These are phyloP conservation scores for Barnettozyma siamensis DNA, from an alignment of 805 yeast genomes.

Conservation along the genomic window DNA sequence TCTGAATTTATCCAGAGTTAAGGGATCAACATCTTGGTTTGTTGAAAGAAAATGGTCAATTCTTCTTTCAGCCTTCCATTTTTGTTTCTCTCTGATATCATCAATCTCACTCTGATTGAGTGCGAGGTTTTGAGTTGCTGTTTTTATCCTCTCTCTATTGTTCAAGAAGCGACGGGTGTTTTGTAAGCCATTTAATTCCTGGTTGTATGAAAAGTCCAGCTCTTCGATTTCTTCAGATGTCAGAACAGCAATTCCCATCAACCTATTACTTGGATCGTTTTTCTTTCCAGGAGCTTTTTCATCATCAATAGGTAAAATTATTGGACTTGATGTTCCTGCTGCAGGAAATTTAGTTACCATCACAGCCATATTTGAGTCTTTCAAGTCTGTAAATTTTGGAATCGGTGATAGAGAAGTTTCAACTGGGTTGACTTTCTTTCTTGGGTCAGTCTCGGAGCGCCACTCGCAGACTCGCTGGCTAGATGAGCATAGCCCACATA, in stretches of 20 bases:
- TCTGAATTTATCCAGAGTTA: neutral
- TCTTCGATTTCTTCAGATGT: constrained; percentile 4
- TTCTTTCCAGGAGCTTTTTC: neutral
- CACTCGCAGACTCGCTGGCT: constrained; percentile 2
- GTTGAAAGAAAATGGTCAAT: neutral
- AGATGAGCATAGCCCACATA: constrained; percentile 3
- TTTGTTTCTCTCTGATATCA: constrained; percentile 1
- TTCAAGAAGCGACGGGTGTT: constrained; percentile 4
- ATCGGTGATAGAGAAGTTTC: too few relatives aligned
- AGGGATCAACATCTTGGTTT: neutral
- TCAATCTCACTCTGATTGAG: neutral
- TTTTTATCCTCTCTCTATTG: constrained; percentile 2
- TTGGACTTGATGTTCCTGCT: constrained; percentile 4
- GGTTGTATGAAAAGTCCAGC: constrained; percentile 3
- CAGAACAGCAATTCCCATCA: constrained; percentile 4
- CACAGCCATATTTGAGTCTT: neutral
- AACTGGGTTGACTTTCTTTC: too few relatives aligned
- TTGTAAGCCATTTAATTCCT: constrained; percentile 3
- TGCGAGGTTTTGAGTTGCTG: constrained; percentile 1
- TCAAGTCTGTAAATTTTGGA: too few relatives aligned
- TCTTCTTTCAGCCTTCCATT: neutral
- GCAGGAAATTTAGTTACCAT: constrained; percentile 5
- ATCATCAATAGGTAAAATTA: constrained; percentile 1
- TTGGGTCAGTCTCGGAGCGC: neutral
- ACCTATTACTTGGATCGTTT: neutral